Conservation (phyloP, 2,329 filamentous ascomycete species). For the Aureobasidium subglaciale region DNA sequence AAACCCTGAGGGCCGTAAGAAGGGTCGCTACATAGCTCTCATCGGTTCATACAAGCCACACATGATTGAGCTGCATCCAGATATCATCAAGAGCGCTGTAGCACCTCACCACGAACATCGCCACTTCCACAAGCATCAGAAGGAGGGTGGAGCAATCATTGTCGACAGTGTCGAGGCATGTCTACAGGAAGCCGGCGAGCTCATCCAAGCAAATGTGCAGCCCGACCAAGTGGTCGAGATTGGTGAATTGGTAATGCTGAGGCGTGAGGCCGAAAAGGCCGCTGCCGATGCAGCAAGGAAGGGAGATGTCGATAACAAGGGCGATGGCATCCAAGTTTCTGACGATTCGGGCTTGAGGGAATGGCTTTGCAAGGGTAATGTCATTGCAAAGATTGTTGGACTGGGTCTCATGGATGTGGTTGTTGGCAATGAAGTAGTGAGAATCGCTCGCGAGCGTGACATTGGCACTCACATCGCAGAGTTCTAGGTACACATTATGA, state of each 20-base stretch:
- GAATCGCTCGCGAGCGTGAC: constrained; percentile 47
- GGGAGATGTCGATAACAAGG: constrained; percentile 20
- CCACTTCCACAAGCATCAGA: constrained; percentile 59
- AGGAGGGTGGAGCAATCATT: constrained; percentile 53
- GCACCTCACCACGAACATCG: constrained; percentile 42
- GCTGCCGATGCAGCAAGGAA: constrained; percentile 18
- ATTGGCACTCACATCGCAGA: constrained; percentile 49
- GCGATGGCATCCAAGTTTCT: constrained; percentile 25
- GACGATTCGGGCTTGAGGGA: constrained; percentile 41
- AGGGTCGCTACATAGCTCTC: constrained; percentile 64
- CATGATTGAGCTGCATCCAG: constrained; percentile 79
- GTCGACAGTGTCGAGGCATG: constrained; percentile 69
- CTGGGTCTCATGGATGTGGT: constrained; percentile 63
- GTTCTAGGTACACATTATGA: constrained; percentile 28
- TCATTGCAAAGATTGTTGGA: constrained; percentile 64
- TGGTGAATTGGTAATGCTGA: constrained; percentile 68
- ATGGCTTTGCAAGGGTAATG: constrained; percentile 57
- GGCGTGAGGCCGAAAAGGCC: constrained; percentile 42
- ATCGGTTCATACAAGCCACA: constrained; percentile 63
- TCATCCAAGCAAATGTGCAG: constrained; percentile 68
- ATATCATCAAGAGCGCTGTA: constrained; percentile 61
- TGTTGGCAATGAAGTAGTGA: constrained; percentile 52
- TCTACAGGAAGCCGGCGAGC: constrained; percentile 76
- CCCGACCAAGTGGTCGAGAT: constrained; percentile 77
- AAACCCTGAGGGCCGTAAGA: constrained; percentile 59